Conservation (phyloP, 257 asterid genomes). For the Nicotiana knightiana region DNA sequence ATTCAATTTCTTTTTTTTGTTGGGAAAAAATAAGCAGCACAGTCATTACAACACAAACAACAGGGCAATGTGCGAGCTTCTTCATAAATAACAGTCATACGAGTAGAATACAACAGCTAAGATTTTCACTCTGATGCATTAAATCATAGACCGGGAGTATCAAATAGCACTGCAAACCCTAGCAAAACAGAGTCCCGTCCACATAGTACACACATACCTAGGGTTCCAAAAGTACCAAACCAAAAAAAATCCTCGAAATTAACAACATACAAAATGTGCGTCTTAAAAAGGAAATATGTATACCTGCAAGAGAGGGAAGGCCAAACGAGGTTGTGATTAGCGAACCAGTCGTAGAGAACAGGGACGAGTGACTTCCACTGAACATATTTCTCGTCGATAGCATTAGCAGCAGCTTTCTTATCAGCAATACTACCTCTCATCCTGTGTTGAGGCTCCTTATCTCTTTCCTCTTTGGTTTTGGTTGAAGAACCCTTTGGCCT, state of each 20-base stretch:
- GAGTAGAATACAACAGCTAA: not conserved
- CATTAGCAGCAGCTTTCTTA: conserved; percentile 37
- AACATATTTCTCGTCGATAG: conserved; percentile 65
- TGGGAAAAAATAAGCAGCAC: not conserved
- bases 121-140: not conserved
- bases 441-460: conserved; percentile 32
- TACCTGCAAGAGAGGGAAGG: conserved; percentile 53
- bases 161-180: not conserved
- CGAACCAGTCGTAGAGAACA: conserved; percentile 54
- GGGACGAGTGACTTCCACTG: conserved; percentile 94
- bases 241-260: not conserved
- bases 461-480: conserved; percentile 58
- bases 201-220: not conserved
- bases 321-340: conserved; percentile 50
- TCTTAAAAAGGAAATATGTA: not conserved
- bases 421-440: conserved; percentile 35
- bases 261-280: not conserved
- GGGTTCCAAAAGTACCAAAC: not conserved
- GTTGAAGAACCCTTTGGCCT: conserved; percentile 90
- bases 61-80: not conserved
- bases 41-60: not conserved
- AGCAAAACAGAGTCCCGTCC: not conserved
- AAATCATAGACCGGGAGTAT: not conserved
- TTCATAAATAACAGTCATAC: not conserved
- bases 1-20: too few relatives aligned